These are phyloP conservation scores for Penicillium vulpinum DNA, from an alignment of 2,329 filamentous ascomycete genomes.

Conservation along the genomic window DNA sequence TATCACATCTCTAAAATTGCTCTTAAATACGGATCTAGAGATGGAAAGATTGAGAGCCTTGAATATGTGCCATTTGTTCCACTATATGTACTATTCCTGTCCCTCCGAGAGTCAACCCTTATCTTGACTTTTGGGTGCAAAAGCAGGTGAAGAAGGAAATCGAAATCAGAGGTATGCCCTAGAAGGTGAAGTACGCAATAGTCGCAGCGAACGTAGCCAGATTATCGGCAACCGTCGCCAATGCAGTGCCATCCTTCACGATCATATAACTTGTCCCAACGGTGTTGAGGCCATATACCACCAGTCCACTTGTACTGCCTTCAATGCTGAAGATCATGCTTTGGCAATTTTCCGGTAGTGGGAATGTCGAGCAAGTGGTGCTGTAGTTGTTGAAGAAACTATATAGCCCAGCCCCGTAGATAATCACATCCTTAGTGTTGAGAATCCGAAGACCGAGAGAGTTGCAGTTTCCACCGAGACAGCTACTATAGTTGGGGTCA, in stretches of 20 bases:
- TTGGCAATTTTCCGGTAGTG: conserved; percentile 48
- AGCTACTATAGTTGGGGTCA: conserved; percentile 39
- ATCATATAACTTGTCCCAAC: conserved; percentile 50
- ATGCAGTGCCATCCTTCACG: conserved; percentile 43
- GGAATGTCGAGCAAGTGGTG: conserved; percentile 44
- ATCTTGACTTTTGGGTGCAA: background rate
- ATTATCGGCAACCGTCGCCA: conserved; percentile 51
- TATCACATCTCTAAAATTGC: too few relatives aligned
- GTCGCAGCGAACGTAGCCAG: conserved; percentile 47
- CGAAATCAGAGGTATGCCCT: background rate
- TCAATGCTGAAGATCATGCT: conserved; percentile 52
- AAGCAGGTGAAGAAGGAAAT: background rate
- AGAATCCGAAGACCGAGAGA: conserved; percentile 53
- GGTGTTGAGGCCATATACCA: conserved; percentile 52
- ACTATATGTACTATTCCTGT: background rate
- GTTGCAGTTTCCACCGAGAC: conserved; percentile 36
- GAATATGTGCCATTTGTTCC: background rate
- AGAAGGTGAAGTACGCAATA: conserved; percentile 43
- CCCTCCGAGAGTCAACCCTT: background rate
- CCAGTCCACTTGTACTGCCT: conserved; percentile 31
- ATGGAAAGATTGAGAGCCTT: background rate
- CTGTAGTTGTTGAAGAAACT: conserved; percentile 57
- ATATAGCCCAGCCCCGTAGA: conserved; percentile 57
- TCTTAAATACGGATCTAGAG: too few relatives aligned
- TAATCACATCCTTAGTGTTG: conserved; percentile 44